Conservation (phyloP, 139 green algal genomes). For the Deuterostichococcus epilithicus region DNA sequence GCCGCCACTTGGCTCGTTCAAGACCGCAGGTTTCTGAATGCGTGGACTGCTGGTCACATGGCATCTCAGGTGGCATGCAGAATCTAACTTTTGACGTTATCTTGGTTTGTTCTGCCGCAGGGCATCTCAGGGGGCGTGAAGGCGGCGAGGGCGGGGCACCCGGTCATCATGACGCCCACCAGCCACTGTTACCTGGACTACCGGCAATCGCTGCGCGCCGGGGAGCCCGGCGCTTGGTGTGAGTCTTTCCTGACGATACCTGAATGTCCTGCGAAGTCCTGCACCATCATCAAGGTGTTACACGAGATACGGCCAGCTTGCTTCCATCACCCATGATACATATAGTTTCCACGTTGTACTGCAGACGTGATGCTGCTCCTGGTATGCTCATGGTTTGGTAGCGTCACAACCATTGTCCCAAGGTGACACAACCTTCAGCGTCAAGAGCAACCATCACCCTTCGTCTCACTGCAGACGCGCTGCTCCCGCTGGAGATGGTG, state of each 20-base stretch:
- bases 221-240: conserved; percentile 18
- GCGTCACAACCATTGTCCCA: not conserved
- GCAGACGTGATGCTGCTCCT: conserved; percentile 2
- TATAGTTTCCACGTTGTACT: too few relatives aligned
- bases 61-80: conserved; percentile 43
- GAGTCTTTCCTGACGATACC: too few relatives aligned
- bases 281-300: not conserved
- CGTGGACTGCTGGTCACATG: too few relatives aligned
- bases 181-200: conserved; percentile 73
- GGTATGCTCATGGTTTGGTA: not conserved
- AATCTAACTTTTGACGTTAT: too few relatives aligned
- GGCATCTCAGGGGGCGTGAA: conserved; percentile 48
- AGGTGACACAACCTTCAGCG: not conserved
- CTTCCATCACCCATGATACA: too few relatives aligned
- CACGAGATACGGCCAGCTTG: not conserved
- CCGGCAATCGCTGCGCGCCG: conserved; percentile 39
- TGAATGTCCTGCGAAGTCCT: not conserved
- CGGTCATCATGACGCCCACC: conserved; percentile 66
- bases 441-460: not conserved
- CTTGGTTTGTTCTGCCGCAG: conserved; percentile 26
- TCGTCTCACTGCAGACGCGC: conserved; percentile 29
- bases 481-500: conserved; percentile 50
- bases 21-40: too few relatives aligned
- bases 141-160: conserved; percentile 47
- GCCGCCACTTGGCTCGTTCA: not conserved